Evolutionary conservation across 768 basidiomycete genomes (phyloP).

Genomic region (Pisolithus orientalis): DNA sequence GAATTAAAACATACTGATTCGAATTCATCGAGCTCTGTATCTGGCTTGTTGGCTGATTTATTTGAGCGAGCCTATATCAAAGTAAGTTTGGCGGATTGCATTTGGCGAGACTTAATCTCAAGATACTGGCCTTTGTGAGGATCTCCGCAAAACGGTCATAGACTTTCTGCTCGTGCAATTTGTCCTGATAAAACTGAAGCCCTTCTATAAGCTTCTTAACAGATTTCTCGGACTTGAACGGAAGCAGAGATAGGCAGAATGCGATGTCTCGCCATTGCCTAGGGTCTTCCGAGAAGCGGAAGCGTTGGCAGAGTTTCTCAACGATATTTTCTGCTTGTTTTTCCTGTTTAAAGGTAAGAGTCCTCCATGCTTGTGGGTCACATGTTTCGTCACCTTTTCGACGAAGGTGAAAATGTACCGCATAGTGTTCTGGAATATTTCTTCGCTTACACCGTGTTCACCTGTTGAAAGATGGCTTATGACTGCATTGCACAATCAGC

Average conservation of each 20-base stretch:
- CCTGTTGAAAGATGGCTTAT: constrained; percentile 94
- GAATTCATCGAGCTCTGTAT: constrained; percentile 91
- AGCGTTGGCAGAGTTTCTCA: constrained; percentile 95
- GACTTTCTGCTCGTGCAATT: constrained; percentile 83
- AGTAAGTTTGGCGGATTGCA: background rate
- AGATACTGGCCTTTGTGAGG: constrained; percentile 62
- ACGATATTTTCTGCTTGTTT: constrained; percentile 98
- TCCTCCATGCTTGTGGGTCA: background rate
- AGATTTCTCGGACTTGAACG: constrained; percentile 95
- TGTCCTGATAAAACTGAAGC: constrained; percentile 90
- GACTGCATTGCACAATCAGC: constrained; percentile 39
- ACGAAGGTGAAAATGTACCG: constrained; percentile 94
- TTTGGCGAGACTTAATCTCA: background rate
- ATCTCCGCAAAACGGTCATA: constrained; percentile 84
- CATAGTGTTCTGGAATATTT: constrained; percentile 88
- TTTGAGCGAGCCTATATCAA: constrained; percentile 67
- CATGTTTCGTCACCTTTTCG: constrained; percentile 67
- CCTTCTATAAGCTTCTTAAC: constrained; percentile 95
- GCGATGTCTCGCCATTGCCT: constrained; percentile 98
- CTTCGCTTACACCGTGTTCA: constrained; percentile 87
- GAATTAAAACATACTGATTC: constrained; percentile 51
- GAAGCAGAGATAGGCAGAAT: constrained; percentile 88
- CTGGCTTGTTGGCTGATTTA: constrained; percentile 89
- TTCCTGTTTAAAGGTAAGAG: constrained; percentile 46
- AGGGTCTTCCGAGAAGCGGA: constrained; percentile 80